These are phyloP conservation scores for Chaetomium globosum DNA, from an alignment of 2,329 filamentous ascomycete species.

Conservation along the genomic window DNA sequence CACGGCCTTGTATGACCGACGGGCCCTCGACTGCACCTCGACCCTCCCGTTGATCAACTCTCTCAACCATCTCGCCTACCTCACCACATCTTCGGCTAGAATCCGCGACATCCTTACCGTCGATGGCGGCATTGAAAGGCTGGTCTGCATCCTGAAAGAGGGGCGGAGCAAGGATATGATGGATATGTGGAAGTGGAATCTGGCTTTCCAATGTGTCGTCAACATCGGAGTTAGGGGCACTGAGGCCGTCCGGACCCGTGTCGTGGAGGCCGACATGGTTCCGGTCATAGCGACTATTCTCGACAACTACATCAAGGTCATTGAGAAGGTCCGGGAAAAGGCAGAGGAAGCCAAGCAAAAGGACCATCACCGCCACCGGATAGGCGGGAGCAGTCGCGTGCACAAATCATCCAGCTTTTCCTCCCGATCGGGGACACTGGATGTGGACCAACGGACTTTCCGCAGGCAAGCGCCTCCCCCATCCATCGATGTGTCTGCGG, in stretches of 20 bases:
- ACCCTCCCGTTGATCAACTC: conserved; percentile 98
- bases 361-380: conserved; percentile 55
- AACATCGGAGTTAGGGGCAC: conserved; percentile 97
- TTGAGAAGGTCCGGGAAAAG: conserved; percentile 87
- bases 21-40: conserved; percentile 96
- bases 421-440: conserved; percentile 56
- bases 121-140: conserved; percentile 94
- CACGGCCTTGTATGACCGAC: conserved; percentile 94
- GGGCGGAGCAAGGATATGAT: conserved; percentile 97
- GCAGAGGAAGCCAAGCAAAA: conserved; percentile 80
- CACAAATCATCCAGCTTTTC: conserved; percentile 58
- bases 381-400: conserved; percentile 53
- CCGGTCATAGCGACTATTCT: conserved; percentile 97
- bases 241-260: conserved; percentile 87
- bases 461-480: conserved; percentile 82
- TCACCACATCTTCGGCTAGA: conserved; percentile 94
- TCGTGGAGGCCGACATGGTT: conserved; percentile 98
- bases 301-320: conserved; percentile 96
- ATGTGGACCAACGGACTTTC: conserved; percentile 63
- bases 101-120: conserved; percentile 98
- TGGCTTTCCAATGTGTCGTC: conserved; percentile 98
- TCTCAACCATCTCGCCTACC: conserved; percentile 95
- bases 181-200: conserved; percentile 99
- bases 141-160: conserved; percentile 97
- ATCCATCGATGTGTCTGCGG: conserved; percentile 74